A percentile compares a stretch with the other conserved stretches of the same genome.
These are phyloP conservation scores for Saccharomycopsis babjevae DNA, from an alignment of 805 yeast genomes.

Conservation along the genomic window DNA sequence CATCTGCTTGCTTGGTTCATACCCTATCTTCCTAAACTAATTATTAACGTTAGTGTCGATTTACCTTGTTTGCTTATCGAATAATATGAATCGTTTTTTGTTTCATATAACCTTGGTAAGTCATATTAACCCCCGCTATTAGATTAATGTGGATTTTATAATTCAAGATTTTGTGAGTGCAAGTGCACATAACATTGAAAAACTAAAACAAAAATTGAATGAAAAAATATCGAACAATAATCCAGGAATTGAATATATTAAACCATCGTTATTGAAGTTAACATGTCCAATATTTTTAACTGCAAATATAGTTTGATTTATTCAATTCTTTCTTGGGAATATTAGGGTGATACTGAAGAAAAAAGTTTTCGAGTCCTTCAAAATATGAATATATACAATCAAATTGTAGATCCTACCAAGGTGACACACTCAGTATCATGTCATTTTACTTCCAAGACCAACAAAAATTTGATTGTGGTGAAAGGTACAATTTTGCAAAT, in stretches of 20 bases:
- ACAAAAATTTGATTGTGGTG: slow-evolving; percentile 38
- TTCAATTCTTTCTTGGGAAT: too few species aligned
- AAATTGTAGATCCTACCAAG: slow-evolving; percentile 46
- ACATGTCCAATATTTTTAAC: too few species aligned
- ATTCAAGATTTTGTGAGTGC: neutral
- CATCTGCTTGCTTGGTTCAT: too few species aligned
- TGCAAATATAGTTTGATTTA: too few species aligned
- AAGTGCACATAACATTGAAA: neutral
- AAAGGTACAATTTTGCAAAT: slow-evolving; percentile 44
- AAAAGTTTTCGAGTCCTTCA: too few species aligned
- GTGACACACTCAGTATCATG: slow-evolving; percentile 37
- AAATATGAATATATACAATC: slow-evolving; percentile 44
- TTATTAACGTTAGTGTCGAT: too few species aligned
- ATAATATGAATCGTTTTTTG: neutral
- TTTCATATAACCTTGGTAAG: neutral
- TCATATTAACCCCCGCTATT: neutral
- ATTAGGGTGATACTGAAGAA: too few species aligned
- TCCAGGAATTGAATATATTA: neutral
- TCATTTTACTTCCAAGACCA: slow-evolving; percentile 26
- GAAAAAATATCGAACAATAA: neutral
- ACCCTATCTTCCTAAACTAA: too few species aligned
- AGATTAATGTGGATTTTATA: too few species aligned
- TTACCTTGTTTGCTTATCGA: neutral
- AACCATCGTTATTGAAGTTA: too few species aligned
- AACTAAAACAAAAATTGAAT: neutral